Evolutionary conservation across 257 asterid species (phyloP).

Genomic region (Marsdenia floribunda): DNA sequence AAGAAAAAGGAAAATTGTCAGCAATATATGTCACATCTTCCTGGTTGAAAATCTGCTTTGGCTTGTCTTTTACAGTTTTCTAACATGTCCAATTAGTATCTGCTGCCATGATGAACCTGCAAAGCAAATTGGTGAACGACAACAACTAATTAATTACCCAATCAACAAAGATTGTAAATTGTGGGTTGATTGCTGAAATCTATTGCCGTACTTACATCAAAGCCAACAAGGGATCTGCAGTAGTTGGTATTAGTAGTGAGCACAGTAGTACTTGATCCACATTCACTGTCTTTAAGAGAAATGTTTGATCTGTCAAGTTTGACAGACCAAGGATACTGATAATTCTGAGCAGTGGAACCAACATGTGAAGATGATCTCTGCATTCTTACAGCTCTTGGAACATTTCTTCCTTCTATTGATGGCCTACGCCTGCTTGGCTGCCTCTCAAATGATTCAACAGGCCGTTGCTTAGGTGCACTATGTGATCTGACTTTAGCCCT

Average conservation of each 20-base stretch:
- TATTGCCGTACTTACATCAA: slow-evolving; percentile 40
- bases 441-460: slow-evolving; percentile 61
- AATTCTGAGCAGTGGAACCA: slow-evolving; percentile 54
- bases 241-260: slow-evolving; percentile 51
- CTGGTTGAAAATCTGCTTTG: slow-evolving; percentile 4
- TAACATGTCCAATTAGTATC: slow-evolving; percentile 25
- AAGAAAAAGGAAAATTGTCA: slow-evolving; percentile 1
- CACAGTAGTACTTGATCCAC: slow-evolving; percentile 77
- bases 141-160: not conserved
- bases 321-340: slow-evolving; percentile 80
- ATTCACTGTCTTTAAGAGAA: slow-evolving; percentile 80
- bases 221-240: slow-evolving; percentile 80
- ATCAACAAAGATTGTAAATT: not conserved
- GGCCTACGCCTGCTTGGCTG: slow-evolving; percentile 65
- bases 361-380: slow-evolving; percentile 89
- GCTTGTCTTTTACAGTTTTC: not conserved
- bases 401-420: slow-evolving; percentile 80
- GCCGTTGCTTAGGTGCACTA: slow-evolving; percentile 97
- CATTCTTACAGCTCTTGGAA: slow-evolving; percentile 84
- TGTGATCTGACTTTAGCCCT: slow-evolving; percentile 88
- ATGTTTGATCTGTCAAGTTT: slow-evolving; percentile 74
- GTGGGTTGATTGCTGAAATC: not conserved
- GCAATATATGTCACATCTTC: slow-evolving; percentile 8
- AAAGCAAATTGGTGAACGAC: not conserved
- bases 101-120: slow-evolving; percentile 65